These are phyloP conservation scores for Jackrogersella minutella DNA, from an alignment of 495 filamentous ascomycete genomes.

Conservation along the genomic window DNA sequence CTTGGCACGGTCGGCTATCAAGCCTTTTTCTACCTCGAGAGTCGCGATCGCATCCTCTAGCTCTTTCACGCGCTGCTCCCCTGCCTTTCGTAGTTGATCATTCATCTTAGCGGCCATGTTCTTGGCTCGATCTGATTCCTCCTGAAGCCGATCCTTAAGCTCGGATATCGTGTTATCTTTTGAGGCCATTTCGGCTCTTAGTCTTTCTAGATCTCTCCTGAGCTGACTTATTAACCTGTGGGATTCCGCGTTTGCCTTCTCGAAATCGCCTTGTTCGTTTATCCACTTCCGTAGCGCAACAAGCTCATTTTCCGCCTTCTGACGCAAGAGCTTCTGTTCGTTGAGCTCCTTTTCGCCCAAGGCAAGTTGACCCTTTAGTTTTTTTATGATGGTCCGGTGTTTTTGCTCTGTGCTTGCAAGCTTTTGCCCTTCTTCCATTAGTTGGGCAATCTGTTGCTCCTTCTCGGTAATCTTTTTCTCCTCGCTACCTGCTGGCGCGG, in stretches of 20 bases:
- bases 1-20: constrained; percentile 72
- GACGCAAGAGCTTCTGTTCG: constrained; percentile 67
- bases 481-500: constrained; percentile 66
- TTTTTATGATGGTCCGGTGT: constrained; percentile 83
- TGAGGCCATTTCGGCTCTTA: constrained; percentile 70
- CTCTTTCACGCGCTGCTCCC: constrained; percentile 69
- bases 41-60: constrained; percentile 77
- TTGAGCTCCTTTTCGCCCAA: constrained; percentile 72
- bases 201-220: constrained; percentile 73
- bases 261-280: constrained; percentile 70
- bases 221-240: constrained; percentile 70
- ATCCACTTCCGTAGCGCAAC: constrained; percentile 64
- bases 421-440: constrained; percentile 93
- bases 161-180: constrained; percentile 72
- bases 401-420: constrained; percentile 85
- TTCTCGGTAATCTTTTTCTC: constrained; percentile 87
- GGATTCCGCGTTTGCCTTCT: constrained; percentile 70
- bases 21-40: constrained; percentile 77
- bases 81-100: constrained; percentile 71
- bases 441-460: constrained; percentile 85
- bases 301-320: constrained; percentile 72
- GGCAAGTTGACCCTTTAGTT: constrained; percentile 68
- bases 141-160: constrained; percentile 73
- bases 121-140: constrained; percentile 70
- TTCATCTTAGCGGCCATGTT: constrained; percentile 72